A percentile compares a stretch with the other conserved stretches of the same genome.
Conservation (phyloP, 2,329 filamentous ascomycete species). For the Capronia coronata region DNA sequence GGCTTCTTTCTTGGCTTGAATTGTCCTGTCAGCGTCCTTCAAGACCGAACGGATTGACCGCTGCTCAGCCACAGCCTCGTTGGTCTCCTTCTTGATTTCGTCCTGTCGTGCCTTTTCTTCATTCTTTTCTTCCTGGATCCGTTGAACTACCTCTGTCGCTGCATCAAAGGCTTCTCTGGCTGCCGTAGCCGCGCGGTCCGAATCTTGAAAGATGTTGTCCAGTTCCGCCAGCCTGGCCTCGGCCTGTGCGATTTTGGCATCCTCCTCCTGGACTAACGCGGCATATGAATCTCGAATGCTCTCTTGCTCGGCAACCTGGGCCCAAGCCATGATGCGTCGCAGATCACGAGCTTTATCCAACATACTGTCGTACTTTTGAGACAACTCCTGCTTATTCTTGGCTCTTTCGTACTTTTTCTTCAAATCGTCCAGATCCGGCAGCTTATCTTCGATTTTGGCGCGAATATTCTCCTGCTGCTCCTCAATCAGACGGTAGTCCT, state of each 20-base stretch:
- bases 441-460: constrained; percentile 54
- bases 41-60: constrained; percentile 50
- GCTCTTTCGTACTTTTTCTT: constrained; percentile 56
- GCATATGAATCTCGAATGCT: constrained; percentile 36
- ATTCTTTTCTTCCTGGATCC: constrained; percentile 44
- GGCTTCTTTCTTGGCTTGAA: constrained; percentile 48
- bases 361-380: constrained; percentile 61
- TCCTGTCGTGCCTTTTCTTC: constrained; percentile 49
- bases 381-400: constrained; percentile 56
- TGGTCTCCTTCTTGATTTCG: constrained; percentile 48
- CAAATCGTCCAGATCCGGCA: constrained; percentile 59
- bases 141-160: constrained; percentile 40
- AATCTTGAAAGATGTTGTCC: constrained; percentile 42
- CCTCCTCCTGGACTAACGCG: constrained; percentile 33
- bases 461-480: constrained; percentile 70
- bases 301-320: constrained; percentile 75
- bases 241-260: constrained; percentile 46
- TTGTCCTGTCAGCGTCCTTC: constrained; percentile 28
- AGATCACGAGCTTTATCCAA: constrained; percentile 55
- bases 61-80: constrained; percentile 56
- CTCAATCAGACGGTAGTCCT: constrained; percentile 79
- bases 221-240: constrained; percentile 42
- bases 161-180: constrained; percentile 40
- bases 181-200: constrained; percentile 27
- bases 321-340: constrained; percentile 71